These are phyloP conservation scores for Cryptococcus sp. DNA, from an alignment of 1,284 basidiomycete genomes.

Conservation along the genomic window DNA sequence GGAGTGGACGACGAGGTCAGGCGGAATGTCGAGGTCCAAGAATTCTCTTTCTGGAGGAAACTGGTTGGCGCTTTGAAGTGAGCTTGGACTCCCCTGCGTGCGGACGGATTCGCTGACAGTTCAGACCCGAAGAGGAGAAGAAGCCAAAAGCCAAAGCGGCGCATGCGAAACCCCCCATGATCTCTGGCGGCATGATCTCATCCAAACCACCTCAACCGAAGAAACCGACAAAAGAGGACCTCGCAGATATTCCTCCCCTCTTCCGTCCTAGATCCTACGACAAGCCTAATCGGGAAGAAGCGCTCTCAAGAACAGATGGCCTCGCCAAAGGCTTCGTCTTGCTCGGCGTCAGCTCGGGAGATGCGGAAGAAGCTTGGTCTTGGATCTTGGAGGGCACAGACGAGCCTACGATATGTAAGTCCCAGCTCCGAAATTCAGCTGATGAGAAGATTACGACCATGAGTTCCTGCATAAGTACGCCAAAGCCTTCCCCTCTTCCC, in stretches of 20 bases:
- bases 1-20: conserved; percentile 28
- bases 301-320: conserved; percentile 41
- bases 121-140: neutral
- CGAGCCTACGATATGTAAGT: conserved; percentile 60
- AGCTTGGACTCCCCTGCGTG: too few species aligned
- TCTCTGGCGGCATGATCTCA: neutral
- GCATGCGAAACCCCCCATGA: neutral
- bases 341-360: conserved; percentile 24
- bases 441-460: conserved; percentile 60
- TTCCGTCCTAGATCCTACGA: conserved; percentile 4
- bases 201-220: neutral
- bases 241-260: conserved; percentile 17
- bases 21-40: conserved; percentile 37
- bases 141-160: neutral
- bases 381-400: conserved; percentile 72
- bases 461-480: conserved; percentile 61
- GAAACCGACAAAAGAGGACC: conserved; percentile 2
- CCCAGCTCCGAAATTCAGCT: neutral
- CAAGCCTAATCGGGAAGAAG: conserved; percentile 44
- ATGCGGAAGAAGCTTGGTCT: conserved; percentile 41
- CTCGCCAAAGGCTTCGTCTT: conserved; percentile 44
- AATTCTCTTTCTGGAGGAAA: conserved; percentile 40
- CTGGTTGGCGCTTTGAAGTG: conserved; percentile 22
- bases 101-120: too few species aligned
- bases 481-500: conserved; percentile 60